These are phyloP conservation scores for Ceratobasidium sp. DNA, from an alignment of 1,284 basidiomycete species.

Conservation along the genomic window DNA sequence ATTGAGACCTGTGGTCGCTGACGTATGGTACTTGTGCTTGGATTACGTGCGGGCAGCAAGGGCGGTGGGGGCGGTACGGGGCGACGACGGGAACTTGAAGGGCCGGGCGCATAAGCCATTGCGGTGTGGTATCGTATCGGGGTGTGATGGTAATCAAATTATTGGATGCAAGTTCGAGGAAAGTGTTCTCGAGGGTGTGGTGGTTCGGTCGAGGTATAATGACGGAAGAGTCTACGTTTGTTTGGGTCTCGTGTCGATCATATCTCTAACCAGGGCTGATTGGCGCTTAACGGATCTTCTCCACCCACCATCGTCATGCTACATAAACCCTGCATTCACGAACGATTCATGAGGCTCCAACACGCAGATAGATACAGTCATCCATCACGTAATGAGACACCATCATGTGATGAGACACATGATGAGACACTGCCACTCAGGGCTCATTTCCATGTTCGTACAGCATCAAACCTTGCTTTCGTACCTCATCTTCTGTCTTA, in stretches of 20 bases:
- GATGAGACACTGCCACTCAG: no score
- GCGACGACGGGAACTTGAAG: slow-evolving; percentile 31
- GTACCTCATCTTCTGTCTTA: no score
- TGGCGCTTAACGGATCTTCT: not conserved
- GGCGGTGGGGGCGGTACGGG: slow-evolving; percentile 27
- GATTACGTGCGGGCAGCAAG: not conserved
- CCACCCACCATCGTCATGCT: not conserved
- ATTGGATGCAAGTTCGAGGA: not conserved
- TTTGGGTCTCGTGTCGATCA: slow-evolving; percentile 21
- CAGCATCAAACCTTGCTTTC: no score
- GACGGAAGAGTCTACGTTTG: slow-evolving; percentile 32
- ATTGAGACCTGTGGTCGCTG: slow-evolving; percentile 33
- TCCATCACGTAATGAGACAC: slow-evolving; percentile 12
- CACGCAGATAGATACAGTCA: slow-evolving; percentile 33
- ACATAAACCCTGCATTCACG: not conserved
- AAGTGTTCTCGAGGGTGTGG: not conserved
- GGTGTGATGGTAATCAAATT: not conserved
- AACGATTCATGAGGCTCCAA: no score
- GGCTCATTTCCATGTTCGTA: no score
- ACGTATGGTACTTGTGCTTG: slow-evolving; percentile 30
- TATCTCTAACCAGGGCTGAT: not conserved
- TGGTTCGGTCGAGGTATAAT: not conserved
- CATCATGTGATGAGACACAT: slow-evolving; percentile 1
- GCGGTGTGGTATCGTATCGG: not conserved
- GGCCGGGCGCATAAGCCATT: slow-evolving; percentile 31